Evolutionary conservation across 768 basidiomycete species (phyloP).

Genomic region (Termitomyces sp.): DNA sequence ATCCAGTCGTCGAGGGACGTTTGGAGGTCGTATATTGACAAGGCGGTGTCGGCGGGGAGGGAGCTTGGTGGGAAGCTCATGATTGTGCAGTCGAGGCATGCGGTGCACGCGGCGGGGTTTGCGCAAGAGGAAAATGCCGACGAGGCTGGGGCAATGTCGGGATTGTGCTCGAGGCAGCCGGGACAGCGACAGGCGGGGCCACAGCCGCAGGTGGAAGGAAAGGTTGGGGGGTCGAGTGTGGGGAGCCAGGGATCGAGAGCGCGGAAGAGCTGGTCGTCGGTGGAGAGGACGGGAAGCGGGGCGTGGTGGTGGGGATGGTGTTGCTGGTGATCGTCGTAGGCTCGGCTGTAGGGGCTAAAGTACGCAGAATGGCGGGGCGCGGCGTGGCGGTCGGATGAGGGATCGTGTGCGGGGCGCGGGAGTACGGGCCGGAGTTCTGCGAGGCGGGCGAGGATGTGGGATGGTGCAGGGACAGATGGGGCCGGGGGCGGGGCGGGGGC

Average conservation of each 20-base stretch:
- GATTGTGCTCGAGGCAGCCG: conserved; percentile 54
- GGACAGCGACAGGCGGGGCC: conserved; percentile 60
- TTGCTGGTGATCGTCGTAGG: conserved; percentile 39
- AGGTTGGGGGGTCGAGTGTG: conserved; percentile 18
- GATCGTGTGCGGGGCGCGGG: conserved; percentile 50
- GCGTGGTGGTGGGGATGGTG: background rate
- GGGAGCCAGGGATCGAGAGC: conserved; percentile 18
- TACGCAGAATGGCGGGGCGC: conserved; percentile 40
- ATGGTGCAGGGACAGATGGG: conserved; percentile 22
- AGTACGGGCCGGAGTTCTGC: conserved; percentile 66
- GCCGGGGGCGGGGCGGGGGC: background rate
- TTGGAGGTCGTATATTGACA: conserved; percentile 23
- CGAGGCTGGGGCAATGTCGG: conserved; percentile 25
- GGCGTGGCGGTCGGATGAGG: conserved; percentile 42
- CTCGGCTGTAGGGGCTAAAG: conserved; percentile 66
- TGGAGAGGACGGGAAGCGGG: conserved; percentile 15
- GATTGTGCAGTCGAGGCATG: conserved; percentile 63
- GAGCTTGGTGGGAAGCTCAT: conserved; percentile 37
- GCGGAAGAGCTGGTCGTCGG: conserved; percentile 20
- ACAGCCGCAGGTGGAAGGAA: conserved; percentile 54
- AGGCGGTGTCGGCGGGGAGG: conserved; percentile 33
- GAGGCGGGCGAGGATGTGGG: conserved; percentile 54
- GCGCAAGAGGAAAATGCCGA: conserved; percentile 30
- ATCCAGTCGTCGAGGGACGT: conserved; percentile 11
- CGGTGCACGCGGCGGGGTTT: conserved; percentile 29